Conservation (phyloP, 495 filamentous ascomycete genomes). For the Apiosordaria backusii region DNA sequence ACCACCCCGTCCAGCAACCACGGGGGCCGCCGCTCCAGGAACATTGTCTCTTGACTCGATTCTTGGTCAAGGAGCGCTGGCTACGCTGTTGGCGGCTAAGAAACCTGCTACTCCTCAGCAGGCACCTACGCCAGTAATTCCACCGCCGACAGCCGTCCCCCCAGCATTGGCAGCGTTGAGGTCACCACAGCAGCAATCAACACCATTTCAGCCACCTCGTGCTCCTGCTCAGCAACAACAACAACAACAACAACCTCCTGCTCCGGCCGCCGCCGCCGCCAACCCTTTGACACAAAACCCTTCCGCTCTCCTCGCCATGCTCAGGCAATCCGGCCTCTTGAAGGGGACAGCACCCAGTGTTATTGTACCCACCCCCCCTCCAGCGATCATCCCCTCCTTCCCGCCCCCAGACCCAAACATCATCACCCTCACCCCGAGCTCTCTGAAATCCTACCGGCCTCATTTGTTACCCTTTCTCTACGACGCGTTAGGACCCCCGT, state of each 20-base stretch:
- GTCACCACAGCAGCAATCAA: not conserved
- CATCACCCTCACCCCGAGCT: slow-evolving; percentile 7
- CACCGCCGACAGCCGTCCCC: slow-evolving; percentile 19
- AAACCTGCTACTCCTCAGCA: slow-evolving; percentile 44
- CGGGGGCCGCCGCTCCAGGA: slow-evolving; percentile 20
- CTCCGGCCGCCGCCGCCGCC: slow-evolving; percentile 30
- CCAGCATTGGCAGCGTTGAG: slow-evolving; percentile 15
- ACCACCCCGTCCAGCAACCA: slow-evolving; percentile 30
- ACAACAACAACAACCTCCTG: no score
- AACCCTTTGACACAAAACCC: slow-evolving; percentile 11
- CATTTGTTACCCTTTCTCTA: slow-evolving; percentile 70
- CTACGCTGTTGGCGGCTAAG: slow-evolving; percentile 45
- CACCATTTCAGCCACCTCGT: not conserved
- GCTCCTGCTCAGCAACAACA: not conserved
- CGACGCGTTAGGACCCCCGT: slow-evolving; percentile 75
- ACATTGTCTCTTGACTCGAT: slow-evolving; percentile 47
- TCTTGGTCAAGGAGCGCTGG: slow-evolving; percentile 52
- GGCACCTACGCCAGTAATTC: slow-evolving; percentile 38
- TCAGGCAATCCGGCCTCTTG: slow-evolving; percentile 50
- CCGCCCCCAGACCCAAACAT: slow-evolving; percentile 30
- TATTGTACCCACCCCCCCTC: slow-evolving; percentile 35
- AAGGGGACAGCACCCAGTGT: slow-evolving; percentile 23
- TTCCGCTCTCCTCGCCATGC: slow-evolving; percentile 39
- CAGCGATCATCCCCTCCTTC: slow-evolving; percentile 32
- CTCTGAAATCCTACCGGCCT: slow-evolving; percentile 53